These are phyloP conservation scores for Boletus mariae DNA, from an alignment of 1,284 basidiomycete genomes.

Conservation along the genomic window DNA sequence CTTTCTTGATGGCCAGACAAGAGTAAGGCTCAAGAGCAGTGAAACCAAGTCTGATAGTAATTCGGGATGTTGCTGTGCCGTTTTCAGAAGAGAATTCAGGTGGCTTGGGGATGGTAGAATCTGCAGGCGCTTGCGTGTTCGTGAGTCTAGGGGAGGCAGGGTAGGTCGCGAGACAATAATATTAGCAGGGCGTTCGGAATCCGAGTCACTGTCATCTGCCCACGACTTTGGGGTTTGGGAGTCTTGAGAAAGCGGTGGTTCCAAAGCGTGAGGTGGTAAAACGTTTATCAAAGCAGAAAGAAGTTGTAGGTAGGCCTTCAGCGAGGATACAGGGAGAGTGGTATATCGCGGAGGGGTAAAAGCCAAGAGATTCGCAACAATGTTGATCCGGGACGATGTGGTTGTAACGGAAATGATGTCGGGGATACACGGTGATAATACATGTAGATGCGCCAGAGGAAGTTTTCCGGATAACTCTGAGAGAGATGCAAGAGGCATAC, in stretches of 20 bases:
- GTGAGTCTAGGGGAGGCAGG: conserved; percentile 47
- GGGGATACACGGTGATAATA: conserved; percentile 25
- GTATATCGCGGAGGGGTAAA: conserved; percentile 58
- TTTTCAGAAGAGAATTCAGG: conserved; percentile 46
- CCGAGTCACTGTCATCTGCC: conserved; percentile 34
- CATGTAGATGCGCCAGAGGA: conserved; percentile 40
- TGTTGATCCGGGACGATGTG: conserved; percentile 42
- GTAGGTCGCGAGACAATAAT: conserved; percentile 35
- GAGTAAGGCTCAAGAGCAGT: conserved; percentile 53
- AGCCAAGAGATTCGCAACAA: conserved; percentile 62
- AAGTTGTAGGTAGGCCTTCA: conserved; percentile 56
- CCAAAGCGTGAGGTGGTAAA: conserved; percentile 51
- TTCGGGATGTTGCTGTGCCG: conserved; percentile 34
- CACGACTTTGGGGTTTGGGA: conserved; percentile 18
- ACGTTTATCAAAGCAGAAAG: conserved; percentile 48
- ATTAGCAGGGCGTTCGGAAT: conserved; percentile 30
- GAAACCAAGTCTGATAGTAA: conserved; percentile 43
- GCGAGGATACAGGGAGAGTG: conserved; percentile 40
- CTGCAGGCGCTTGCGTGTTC: conserved; percentile 53
- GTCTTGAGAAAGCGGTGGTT: conserved; percentile 37
- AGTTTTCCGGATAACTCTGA: conserved; percentile 42
- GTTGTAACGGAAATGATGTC: conserved; percentile 27
- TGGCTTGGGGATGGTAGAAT: conserved; percentile 49
- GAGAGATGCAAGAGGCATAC: conserved; percentile 55
- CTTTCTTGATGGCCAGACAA: conserved; percentile 56